Base-by-base conservation (phyloP, 306 rosid species). In the Trifolium repens region DNA sequence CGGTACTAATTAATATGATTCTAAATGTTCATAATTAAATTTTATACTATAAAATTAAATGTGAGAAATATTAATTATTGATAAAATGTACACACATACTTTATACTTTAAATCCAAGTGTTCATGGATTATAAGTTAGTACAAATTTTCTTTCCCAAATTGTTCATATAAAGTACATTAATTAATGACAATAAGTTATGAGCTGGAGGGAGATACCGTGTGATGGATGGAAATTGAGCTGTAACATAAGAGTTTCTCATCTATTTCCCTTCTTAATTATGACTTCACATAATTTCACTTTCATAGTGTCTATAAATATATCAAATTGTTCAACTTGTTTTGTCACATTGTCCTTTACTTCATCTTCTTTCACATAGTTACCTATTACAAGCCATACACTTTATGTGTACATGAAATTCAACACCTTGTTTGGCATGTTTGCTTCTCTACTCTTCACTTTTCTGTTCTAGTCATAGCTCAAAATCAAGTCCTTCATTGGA, bases 161-260 rank as follows among this genome's bases (percentile, higher is more conserved):
- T 63, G 46, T 9, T 47, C 16, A 11, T 46, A 39, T 46, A 46
- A 4, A 63, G 30, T 64, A 39, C 49, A 37, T 64, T 64, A 39
- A 9, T 16, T 39, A 39, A 16, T 37, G 49, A 64, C 42, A 35
- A 30, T 40, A 59, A 87, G 88, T 84, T 77, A 68, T 82, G 88
- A 89, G 93, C 91, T 89, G 93, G 81, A 90, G 59, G 82, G 77
- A 78, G 87, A 81, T 86, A 83, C 83, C 88, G 84, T 81, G 83
- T 81, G 83, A 50, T 78, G 85, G 27, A 63, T 16, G 69, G 85
- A 78, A 49, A 30, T 85, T 65, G 72, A 88, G 96, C 91, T 90
- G 96, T 80, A 83, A 81, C 5, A 79, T 82, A 69, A 69, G 40
- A 76, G 37, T 67, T 43, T 67, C 39, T 12, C 7, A 54, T 61